phyloP scores from a whole-genome alignment of 345 rosid genomes.

The Erysimum cheiranthoides region DNA sequence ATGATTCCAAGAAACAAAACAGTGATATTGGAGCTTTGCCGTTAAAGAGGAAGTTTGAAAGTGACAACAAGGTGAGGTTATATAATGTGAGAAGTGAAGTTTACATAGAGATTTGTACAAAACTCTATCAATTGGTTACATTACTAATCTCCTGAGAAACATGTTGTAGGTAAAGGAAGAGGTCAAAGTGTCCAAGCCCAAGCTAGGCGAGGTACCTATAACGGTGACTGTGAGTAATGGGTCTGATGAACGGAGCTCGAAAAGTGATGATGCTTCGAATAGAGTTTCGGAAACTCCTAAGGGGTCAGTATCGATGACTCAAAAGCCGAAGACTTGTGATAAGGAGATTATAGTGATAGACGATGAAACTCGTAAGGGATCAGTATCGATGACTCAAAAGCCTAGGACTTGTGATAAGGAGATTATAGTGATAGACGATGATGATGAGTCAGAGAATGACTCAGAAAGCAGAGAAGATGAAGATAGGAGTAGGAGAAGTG shows the following conservation, averaged over 20 bases:
- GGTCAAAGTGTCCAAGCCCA: conserved; percentile 49
- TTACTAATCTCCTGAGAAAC: conserved; percentile 26
- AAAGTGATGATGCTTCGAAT: not conserved
- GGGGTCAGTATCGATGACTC: conserved; percentile 7
- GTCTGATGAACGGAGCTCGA: conserved; percentile 10
- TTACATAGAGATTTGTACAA: not conserved
- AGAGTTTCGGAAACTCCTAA: not conserved
- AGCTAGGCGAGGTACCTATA: conserved; percentile 50
- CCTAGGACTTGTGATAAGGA: conserved; percentile 7
- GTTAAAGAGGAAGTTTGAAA: conserved; percentile 55
- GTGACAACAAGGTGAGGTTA: conserved; percentile 54
- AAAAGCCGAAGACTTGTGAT: not conserved
- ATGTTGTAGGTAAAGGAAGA: conserved; percentile 57
- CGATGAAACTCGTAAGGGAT: conserved; percentile 10
- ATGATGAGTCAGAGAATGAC: conserved; percentile 42
- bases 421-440: conserved; percentile 28
- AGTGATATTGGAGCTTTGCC: conserved; percentile 64
- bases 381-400: not conserved
- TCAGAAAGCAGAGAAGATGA: conserved; percentile 48
- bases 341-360: conserved; percentile 26
- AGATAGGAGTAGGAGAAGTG: conserved; percentile 40
- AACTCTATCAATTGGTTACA: not conserved
- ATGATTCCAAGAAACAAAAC: conserved; percentile 64
- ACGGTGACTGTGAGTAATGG: conserved; percentile 52
- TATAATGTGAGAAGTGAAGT: not conserved